These are phyloP conservation scores for Willaertia magna DNA, from an alignment of 208 protist species.

Conservation along the genomic window DNA sequence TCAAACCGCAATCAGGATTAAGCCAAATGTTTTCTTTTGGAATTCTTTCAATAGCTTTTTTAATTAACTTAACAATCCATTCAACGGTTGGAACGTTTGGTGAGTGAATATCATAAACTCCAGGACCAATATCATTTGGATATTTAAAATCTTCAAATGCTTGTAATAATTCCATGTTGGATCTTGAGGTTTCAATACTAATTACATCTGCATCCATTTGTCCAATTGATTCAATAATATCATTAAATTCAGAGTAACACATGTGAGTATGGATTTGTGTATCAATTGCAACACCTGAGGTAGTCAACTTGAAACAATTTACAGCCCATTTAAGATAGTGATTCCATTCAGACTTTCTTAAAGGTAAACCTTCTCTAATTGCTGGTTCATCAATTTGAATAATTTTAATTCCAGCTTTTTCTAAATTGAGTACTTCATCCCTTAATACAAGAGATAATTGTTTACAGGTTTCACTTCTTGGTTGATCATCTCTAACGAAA, in stretches of 20 bases:
- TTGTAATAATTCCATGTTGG: constrained; percentile 54
- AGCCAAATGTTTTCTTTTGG: constrained; percentile 47
- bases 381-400: constrained; percentile 75
- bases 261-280: constrained; percentile 69
- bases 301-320: constrained; percentile 48
- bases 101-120: constrained; percentile 73
- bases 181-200: constrained; percentile 59
- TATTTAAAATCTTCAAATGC: constrained; percentile 53
- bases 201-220: constrained; percentile 66
- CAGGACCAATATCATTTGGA: constrained; percentile 59
- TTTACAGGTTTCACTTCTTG: constrained; percentile 36
- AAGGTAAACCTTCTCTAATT: constrained; percentile 60
- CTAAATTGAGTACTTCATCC: constrained; percentile 63
- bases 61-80: constrained; percentile 48
- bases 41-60: constrained; percentile 36
- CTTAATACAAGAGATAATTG: constrained; percentile 64
- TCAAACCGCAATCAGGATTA: constrained; percentile 72
- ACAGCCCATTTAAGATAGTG: constrained; percentile 63
- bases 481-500: constrained; percentile 56
- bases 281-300: constrained; percentile 37
- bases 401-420: constrained; percentile 44
- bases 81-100: constrained; percentile 55
- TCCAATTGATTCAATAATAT: constrained; percentile 60
- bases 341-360: constrained; percentile 44
- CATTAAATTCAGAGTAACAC: constrained; percentile 73